A percentile compares a stretch with the other conserved stretches of the same genome.
Evolutionary conservation across 495 filamentous ascomycete species (phyloP).

Genomic region (Cercophora scortea): DNA sequence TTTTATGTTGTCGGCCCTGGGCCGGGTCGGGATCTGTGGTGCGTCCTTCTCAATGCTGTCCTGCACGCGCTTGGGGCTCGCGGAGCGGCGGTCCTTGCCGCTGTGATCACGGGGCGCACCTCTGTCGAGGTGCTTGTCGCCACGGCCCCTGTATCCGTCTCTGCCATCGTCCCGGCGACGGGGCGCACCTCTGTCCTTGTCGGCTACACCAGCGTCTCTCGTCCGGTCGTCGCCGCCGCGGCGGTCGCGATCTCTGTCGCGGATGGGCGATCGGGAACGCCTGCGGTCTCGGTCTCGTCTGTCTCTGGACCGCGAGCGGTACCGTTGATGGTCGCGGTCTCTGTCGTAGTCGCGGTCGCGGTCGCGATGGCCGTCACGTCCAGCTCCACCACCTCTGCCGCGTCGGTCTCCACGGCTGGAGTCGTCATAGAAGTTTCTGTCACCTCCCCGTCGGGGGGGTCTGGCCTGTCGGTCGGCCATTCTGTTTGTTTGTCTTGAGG

Average conservation of each 20-base stretch:
- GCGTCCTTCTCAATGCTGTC: conserved; percentile 4
- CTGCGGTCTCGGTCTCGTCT: conserved; percentile 20
- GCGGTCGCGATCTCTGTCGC: conserved; percentile 29
- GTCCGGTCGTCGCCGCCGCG: conserved; percentile 7
- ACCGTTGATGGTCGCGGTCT: conserved; percentile 20
- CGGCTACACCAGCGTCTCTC: background rate
- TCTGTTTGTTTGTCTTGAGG: background rate
- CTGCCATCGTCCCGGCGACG: conserved; percentile 16
- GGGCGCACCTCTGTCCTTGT: conserved; percentile 2
- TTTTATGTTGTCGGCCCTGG: conserved; percentile 6
- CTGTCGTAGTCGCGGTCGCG: conserved; percentile 22
- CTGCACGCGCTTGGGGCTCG: conserved; percentile 11
- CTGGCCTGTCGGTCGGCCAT: conserved; percentile 21
- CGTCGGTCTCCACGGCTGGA: conserved; percentile 11
- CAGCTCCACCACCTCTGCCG: conserved; percentile 5
- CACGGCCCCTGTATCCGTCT: conserved; percentile 6
- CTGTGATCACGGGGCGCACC: conserved; percentile 10
- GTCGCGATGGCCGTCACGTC: conserved; percentile 24
- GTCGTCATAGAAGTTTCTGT: conserved; percentile 14
- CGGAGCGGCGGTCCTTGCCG: conserved; percentile 12
- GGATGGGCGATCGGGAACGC: conserved; percentile 24
- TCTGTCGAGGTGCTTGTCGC: background rate
- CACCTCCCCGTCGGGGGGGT: conserved; percentile 18
- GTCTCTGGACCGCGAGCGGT: conserved; percentile 35
- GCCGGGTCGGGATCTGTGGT: conserved; percentile 11